These are phyloP conservation scores for Odontarrhena argentea DNA, from an alignment of 345 rosid species.

Conservation along the genomic window DNA sequence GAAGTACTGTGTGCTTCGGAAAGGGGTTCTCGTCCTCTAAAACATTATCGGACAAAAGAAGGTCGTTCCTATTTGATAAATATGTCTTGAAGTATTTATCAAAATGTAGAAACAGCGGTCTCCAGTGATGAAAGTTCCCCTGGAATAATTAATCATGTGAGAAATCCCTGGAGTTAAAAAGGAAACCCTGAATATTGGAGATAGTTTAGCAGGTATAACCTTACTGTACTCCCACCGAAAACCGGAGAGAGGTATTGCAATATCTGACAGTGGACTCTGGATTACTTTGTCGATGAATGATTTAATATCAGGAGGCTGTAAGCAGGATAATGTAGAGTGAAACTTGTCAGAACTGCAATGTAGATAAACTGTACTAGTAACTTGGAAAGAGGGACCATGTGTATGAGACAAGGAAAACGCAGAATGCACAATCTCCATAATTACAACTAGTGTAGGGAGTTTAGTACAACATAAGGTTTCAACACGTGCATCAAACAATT, in stretches of 20 bases:
- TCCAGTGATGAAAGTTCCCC: conserved; percentile 99
- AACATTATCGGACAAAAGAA: conserved; percentile 72
- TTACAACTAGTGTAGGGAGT: neutral
- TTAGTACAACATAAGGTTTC: neutral
- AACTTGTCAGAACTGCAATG: conserved; percentile 14
- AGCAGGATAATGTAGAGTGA: conserved; percentile 14
- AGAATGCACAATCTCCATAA: neutral
- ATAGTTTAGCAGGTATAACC: conserved; percentile 46
- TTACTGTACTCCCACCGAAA: conserved; percentile 89
- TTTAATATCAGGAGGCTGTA: conserved; percentile 90
- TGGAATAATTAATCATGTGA: conserved; percentile 45
- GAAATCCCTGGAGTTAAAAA: conserved; percentile 18
- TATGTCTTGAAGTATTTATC: conserved; percentile 88
- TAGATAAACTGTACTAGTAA: neutral
- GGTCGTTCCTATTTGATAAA: conserved; percentile 79
- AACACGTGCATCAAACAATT: neutral
- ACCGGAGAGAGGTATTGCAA: conserved; percentile 96
- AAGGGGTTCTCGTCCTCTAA: conserved; percentile 68
- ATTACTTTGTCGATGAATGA: conserved; percentile 91
- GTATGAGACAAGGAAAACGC: neutral
- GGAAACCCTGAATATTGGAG: neutral
- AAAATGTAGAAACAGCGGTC: conserved; percentile 88
- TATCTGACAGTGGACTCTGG: conserved; percentile 93
- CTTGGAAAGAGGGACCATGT: neutral
- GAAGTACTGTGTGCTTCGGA: conserved; percentile 81